Conservation (phyloP, 208 protist species). For the Crithidia bombi region DNA sequence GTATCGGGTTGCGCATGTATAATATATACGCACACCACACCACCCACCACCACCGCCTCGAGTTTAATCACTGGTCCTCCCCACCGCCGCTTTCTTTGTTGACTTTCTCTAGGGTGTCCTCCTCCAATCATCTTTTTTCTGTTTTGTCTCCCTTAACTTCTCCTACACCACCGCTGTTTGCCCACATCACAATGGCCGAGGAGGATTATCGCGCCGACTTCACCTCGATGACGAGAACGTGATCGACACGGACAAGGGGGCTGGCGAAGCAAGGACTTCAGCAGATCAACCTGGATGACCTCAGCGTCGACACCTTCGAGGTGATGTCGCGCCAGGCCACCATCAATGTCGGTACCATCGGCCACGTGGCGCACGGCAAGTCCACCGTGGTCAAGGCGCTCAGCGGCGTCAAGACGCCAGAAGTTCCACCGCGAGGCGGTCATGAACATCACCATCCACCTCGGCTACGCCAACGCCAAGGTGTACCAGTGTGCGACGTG, state of each 20-base stretch:
- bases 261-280: constrained; percentile 81
- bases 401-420: constrained; percentile 98
- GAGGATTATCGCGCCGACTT: constrained; percentile 80
- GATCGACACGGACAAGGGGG: constrained; percentile 42
- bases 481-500: constrained; percentile 92
- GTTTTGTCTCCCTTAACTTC: background rate
- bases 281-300: constrained; percentile 70
- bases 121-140: background rate
- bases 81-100: no score
- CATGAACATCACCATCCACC: constrained; percentile 99
- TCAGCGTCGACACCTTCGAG: constrained; percentile 95
- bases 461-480: constrained; percentile 99
- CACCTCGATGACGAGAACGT: constrained; percentile 62
- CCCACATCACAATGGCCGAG: constrained; percentile 48
- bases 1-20: no score
- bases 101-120: background rate
- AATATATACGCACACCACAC: no score
- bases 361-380: constrained; percentile 99
- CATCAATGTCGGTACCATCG: constrained; percentile 99
- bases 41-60: no score
- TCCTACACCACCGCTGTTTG: background rate
- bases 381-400: constrained; percentile 99
- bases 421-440: constrained; percentile 99
- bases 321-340: constrained; percentile 99
- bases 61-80: no score